Base-by-base conservation (phyloP, 805 yeast species). In the Clavispora carvajalis region DNA sequence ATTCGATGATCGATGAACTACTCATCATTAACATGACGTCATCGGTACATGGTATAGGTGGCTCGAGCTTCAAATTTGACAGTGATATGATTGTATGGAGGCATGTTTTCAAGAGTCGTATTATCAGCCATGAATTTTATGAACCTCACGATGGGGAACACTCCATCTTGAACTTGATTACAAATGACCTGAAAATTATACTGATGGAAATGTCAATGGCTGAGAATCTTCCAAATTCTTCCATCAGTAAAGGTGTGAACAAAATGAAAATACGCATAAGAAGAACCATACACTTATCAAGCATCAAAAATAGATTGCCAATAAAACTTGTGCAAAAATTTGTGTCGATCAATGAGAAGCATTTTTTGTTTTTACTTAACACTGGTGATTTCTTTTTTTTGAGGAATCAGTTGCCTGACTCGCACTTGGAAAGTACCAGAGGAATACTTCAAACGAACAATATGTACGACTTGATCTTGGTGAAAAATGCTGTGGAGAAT, bases 81-180 rank as follows among this genome's bases (percentile, higher is more conserved):
- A 63, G 63, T 41, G 74, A 69, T 41, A 43, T 57, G 30, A 58
- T 67, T 18, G 47, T 65, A 7, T 69, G 73, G 73, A 60, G 67
- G 36, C 62, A 64, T 38, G 54, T 62, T 38, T 61, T 65, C 39
- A 54, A 55, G 26, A 49, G 53, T 18, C 44, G 44, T 15, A 51
- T 64, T 23, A 33, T 61, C 23, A 43, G 39, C 17, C 47, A 50
- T 22, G 57, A 58, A 12, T 40, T 55, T 4, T 41, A 39, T 9
- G 41, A 31, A 9, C 30, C 3, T 6, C 13, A 22, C 4, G 15
- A 11, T 10, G 12, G 10, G 3, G n/a, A 25, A 1, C 17, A 8
- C 5, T 17, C 29, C 11, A 47, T 49, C 4, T 47, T 65, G 24
- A 49, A 64, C 1, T 22, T 66, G 22, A 44, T 65, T n/a, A 60